A percentile compares a stretch with the other conserved stretches of the same genome.
phyloP scores from a whole-genome alignment of 768 basidiomycete species.

The Cyclocybe cylindracea region DNA sequence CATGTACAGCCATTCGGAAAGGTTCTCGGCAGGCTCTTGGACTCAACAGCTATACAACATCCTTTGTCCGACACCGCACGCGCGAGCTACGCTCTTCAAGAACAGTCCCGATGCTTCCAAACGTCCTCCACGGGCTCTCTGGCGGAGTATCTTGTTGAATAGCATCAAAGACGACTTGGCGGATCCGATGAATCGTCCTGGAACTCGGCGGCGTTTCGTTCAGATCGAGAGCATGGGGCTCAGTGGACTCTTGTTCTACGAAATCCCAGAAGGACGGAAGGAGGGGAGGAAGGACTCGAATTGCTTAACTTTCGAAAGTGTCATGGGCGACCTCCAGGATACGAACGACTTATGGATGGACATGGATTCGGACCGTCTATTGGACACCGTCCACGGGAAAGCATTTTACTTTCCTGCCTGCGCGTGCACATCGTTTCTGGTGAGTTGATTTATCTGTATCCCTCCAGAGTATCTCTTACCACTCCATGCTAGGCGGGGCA shows the following conservation, averaged over 20 bases:
- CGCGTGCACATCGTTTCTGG: too few species aligned
- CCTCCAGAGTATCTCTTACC: too few species aligned
- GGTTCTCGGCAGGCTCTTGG: constrained; percentile 15
- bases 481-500: too few species aligned
- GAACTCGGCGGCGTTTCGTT: constrained; percentile 22
- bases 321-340: constrained; percentile 19
- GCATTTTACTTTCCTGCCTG: too few species aligned
- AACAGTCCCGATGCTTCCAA: constrained; percentile 12
- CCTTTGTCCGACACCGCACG: constrained; percentile 14
- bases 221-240: constrained; percentile 27
- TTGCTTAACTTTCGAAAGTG: constrained; percentile 18
- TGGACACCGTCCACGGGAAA: too few species aligned
- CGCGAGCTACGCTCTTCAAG: not conserved
- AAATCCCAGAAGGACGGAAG: constrained; percentile 12
- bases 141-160: constrained; percentile 20
- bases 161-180: constrained; percentile 25
- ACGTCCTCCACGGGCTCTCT: constrained; percentile 21
- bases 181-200: not conserved
- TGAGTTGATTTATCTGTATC: too few species aligned
- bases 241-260: constrained; percentile 29
- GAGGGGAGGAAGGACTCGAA: not conserved
- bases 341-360: too few species aligned
- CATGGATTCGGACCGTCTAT: constrained; percentile 7
- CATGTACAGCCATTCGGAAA: too few species aligned
- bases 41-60: constrained; percentile 13